Evolutionary conservation across 148 eudicot genomes (phyloP).

Genomic region (Linanthus parryae): DNA sequence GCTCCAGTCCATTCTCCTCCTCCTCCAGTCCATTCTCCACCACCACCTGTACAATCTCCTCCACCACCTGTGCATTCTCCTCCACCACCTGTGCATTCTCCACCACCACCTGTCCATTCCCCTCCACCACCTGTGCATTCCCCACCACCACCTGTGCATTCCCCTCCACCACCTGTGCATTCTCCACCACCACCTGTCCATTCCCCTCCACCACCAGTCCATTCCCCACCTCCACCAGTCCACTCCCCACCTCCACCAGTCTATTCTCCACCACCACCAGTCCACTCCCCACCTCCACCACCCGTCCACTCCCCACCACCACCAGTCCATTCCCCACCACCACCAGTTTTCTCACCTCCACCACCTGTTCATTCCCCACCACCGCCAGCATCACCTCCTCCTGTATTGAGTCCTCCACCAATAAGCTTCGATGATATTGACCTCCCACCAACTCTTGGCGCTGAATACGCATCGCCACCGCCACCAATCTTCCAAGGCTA

Average conservation of each 20-base stretch:
- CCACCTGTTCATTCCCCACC: constrained; percentile 8
- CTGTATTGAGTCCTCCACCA: not conserved
- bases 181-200: constrained; percentile 9
- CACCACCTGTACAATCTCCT: constrained; percentile 6
- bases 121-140: constrained; percentile 11
- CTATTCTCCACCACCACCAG: constrained; percentile 9
- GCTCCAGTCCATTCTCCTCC: constrained; percentile 13
- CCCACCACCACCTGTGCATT: not conserved
- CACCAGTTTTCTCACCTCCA: constrained; percentile 7
- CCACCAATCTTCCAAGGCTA: constrained; percentile 22
- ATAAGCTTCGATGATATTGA: not conserved
- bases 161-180: not conserved
- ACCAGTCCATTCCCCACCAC: constrained; percentile 11
- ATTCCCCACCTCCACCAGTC: constrained; percentile 10
- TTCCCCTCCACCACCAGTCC: constrained; percentile 6
- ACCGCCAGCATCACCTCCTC: constrained; percentile 10
- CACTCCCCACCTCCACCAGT: constrained; percentile 7
- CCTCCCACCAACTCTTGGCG: constrained; percentile 11
- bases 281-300: constrained; percentile 15
- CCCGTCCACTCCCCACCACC: no score
- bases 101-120: constrained; percentile 4
- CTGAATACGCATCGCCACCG: constrained; percentile 11
- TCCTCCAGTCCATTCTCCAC: constrained; percentile 8
- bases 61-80: constrained; percentile 10
- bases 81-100: not conserved